These are phyloP conservation scores for Penicillium coffeae DNA, from an alignment of 495 filamentous ascomycete species.

Conservation along the genomic window DNA sequence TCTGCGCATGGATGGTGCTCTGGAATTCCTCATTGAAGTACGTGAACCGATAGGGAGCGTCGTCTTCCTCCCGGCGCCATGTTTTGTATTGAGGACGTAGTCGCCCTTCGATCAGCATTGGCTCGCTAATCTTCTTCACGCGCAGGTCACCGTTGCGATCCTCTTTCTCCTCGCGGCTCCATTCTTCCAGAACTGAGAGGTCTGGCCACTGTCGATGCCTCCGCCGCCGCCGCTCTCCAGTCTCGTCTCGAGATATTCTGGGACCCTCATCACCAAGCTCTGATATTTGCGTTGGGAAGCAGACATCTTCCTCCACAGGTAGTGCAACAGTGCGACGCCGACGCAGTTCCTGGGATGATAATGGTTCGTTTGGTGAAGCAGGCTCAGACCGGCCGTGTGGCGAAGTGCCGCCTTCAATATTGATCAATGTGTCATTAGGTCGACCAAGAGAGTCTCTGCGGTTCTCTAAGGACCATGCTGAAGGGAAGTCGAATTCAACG, in stretches of 20 bases:
- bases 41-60: slow-evolving; percentile 90
- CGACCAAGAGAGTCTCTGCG: slow-evolving; percentile 28
- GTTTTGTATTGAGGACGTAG: slow-evolving; percentile 71
- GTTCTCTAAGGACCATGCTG: slow-evolving; percentile 32
- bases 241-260: slow-evolving; percentile 33
- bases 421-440: slow-evolving; percentile 51
- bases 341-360: slow-evolving; percentile 23
- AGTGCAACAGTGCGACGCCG: slow-evolving; percentile 50
- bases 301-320: slow-evolving; percentile 81
- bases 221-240: slow-evolving; percentile 51
- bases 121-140: slow-evolving; percentile 88
- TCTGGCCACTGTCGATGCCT: slow-evolving; percentile 62
- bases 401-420: slow-evolving; percentile 50
- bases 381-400: slow-evolving; percentile 22
- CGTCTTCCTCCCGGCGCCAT: slow-evolving; percentile 88
- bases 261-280: slow-evolving; percentile 71
- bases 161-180: slow-evolving; percentile 88
- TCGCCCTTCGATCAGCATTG: slow-evolving; percentile 83
- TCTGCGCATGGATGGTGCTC: slow-evolving; percentile 91
- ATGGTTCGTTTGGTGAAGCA: background rate
- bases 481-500: slow-evolving; percentile 39
- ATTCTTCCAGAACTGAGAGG: slow-evolving; percentile 77
- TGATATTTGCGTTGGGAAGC: slow-evolving; percentile 80
- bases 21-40: slow-evolving; percentile 98
- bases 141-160: slow-evolving; percentile 81